Percentiles rank a stretch among this genome's conserved stretches.
phyloP scores from a whole-genome alignment of 192 early-diverging fungal genomes.

The Umbelopsis isabellina region DNA sequence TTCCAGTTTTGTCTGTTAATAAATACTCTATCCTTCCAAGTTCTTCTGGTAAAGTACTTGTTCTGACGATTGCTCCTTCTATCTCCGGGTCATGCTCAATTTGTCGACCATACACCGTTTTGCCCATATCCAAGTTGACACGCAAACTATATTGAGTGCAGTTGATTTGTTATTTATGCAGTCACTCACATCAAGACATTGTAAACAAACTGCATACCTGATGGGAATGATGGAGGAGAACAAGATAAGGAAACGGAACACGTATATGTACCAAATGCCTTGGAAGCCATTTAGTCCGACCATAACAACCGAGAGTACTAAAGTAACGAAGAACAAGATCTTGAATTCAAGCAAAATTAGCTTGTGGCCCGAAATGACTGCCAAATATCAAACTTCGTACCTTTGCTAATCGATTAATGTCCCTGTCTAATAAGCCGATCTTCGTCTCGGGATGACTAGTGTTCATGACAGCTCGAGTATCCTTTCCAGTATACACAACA shows the following conservation, averaged over 20 bases:
- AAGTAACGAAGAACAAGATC: constrained; percentile 87
- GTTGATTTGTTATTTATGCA: too few species aligned
- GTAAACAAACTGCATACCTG: constrained; percentile 45
- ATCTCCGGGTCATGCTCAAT: constrained; percentile 91
- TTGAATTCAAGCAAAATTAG: constrained; percentile 23
- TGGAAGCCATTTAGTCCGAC: constrained; percentile 88
- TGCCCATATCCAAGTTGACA: constrained; percentile 97
- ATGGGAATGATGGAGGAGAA: constrained; percentile 97
- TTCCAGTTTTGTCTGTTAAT: constrained; percentile 95
- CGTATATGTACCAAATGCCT: constrained; percentile 89
- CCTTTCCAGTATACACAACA: constrained; percentile 89
- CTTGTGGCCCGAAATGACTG: neutral
- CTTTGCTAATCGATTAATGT: constrained; percentile 93
- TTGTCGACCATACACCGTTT: constrained; percentile 86
- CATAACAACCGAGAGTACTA: constrained; percentile 82
- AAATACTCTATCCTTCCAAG: constrained; percentile 92
- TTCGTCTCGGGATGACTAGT: constrained; percentile 91
- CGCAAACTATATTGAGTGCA: constrained; percentile 57
- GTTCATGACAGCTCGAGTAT: constrained; percentile 96
- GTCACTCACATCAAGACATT: too few species aligned
- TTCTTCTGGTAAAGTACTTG: constrained; percentile 94
- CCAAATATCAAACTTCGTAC: constrained; percentile 32
- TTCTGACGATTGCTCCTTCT: constrained; percentile 85
- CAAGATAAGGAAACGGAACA: constrained; percentile 93
- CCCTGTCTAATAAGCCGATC: constrained; percentile 85